A percentile compares a stretch with the other conserved stretches of the same genome.
Conservation (phyloP, 1,139 yeast species). For the Yamadazyma pseudoaaseri region DNA sequence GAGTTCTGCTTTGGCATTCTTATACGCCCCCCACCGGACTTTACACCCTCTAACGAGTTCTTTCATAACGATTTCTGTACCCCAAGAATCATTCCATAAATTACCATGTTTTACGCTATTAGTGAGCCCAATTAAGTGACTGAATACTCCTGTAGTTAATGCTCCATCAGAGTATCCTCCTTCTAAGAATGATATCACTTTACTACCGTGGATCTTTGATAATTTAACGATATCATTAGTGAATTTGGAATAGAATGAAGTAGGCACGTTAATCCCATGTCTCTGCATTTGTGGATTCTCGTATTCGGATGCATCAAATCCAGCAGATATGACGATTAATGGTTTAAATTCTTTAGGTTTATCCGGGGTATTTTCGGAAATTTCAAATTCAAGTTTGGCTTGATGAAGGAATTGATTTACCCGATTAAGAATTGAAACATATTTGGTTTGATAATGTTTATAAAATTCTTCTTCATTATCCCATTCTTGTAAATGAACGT, state of each 20-base stretch:
- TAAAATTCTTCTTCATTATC: conserved; percentile 63
- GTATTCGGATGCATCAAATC: conserved; percentile 86
- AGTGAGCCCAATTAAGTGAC: conserved; percentile 68
- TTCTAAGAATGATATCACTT: conserved; percentile 69
- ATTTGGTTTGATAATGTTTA: conserved; percentile 58
- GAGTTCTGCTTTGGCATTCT: conserved; percentile 45
- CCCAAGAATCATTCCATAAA: conserved; percentile 66
- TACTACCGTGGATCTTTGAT: conserved; percentile 62
- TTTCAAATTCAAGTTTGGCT: conserved; percentile 36
- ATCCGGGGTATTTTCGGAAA: conserved; percentile 14
- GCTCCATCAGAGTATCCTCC: conserved; percentile 92
- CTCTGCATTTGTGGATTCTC: conserved; percentile 85
- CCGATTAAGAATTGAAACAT: conserved; percentile 60
- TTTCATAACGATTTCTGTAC: conserved; percentile 58
- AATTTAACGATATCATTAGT: conserved; percentile 70
- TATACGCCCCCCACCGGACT: conserved; percentile 61
- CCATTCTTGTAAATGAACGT: conserved; percentile 75
- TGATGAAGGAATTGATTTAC: conserved; percentile 66
- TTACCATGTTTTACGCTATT: conserved; percentile 14
- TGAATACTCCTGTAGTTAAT: conserved; percentile 72
- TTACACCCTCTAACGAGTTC: conserved; percentile 72
- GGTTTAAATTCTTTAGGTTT: conserved; percentile 64
- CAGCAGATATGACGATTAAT: conserved; percentile 73
- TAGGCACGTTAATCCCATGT: conserved; percentile 81
- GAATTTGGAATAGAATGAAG: conserved; percentile 72